phyloP scores from a whole-genome alignment of 2,329 filamentous ascomycete species.

The Arthrobotrys conoides region DNA sequence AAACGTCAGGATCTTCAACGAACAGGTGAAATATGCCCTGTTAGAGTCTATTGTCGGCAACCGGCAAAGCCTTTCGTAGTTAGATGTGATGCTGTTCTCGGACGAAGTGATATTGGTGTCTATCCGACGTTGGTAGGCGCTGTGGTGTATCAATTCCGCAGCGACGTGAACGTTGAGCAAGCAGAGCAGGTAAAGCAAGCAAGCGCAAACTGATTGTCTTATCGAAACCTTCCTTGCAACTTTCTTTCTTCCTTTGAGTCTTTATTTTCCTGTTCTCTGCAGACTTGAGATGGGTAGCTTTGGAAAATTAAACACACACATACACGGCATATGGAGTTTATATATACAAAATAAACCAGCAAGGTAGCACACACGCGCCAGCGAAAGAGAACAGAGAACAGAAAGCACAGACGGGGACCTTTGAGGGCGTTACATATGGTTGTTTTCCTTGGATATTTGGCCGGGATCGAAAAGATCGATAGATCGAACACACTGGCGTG shows the following conservation, averaged over 20 bases:
- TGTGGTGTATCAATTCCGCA: conserved; percentile 4
- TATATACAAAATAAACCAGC: conserved; percentile 8
- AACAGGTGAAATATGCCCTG: background rate
- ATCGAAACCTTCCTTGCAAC: conserved; percentile 2
- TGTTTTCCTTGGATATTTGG: conserved; percentile 12
- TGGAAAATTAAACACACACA: conserved; percentile 5
- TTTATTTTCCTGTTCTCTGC: background rate
- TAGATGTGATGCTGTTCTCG: conserved; percentile 25
- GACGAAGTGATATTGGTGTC: background rate
- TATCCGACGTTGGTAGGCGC: conserved; percentile 17
- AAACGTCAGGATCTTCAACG: conserved; percentile 24
- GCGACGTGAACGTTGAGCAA: conserved; percentile 26
- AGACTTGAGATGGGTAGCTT: background rate
- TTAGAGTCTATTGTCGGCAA: conserved; percentile 10
- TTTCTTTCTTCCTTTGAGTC: background rate
- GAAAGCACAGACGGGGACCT: conserved; percentile 8
- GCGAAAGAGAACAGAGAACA: background rate
- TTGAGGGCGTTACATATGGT: conserved; percentile 28
- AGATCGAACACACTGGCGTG: conserved; percentile 42
- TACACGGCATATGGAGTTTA: conserved; percentile 4
- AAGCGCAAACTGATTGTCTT: conserved; percentile 1
- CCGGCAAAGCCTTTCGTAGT: conserved; percentile 2
- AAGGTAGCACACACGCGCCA: background rate
- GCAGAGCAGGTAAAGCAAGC: background rate
- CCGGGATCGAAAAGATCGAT: conserved; percentile 52